Evolutionary conservation across 768 basidiomycete genomes (phyloP), one percentile per base, ranked within the genome.

Genomic region (Hypholoma fasciculare): DNA sequence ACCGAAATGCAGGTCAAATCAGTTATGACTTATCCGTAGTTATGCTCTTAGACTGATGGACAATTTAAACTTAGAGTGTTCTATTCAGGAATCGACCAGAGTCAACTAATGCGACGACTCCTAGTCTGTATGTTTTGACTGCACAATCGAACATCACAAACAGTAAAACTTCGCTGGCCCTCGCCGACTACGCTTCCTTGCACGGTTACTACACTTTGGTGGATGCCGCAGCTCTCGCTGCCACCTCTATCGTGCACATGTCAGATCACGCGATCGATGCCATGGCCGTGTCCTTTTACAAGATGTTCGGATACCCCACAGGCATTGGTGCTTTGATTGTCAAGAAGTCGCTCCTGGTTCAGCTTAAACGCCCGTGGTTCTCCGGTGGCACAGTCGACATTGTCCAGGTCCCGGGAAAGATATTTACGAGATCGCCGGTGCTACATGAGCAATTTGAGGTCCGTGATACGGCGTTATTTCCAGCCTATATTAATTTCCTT

Each of bases 251-350:
- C 16, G 80, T 93, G 55, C 88, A 88, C 12, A 75, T 94, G 12
- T 71, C 80, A 1, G 81, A 87, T 50, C 79, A 78, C 30, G 83
- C 86, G 3, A 86, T 92, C 11, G 92, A 94, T 69, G 92, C 91
- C 1, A 85, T 92, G 81, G 90, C 86, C 0, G 67, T 94, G 51
- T 90, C 88, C 43, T 92, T 94, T 65, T 94, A 94, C 74, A 94
- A 94, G 64, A 92, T 94, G 88, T 91, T 92, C 61, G 92, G 92
- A 36, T 93, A 86, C 63, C 92, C 92, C 11, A 92, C 90, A 0
- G 92, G 92, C 7, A 83, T 93, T 40, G 92, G 92, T 38, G 90
- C 90, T 12, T 77, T 94, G 4, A 70, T 94, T 27, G 86, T 89
- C 46, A 88, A 86, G 23, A 23, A 23, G 23, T 23, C 23, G 23